Evolutionary conservation across 1,139 yeast genomes (phyloP), one percentile per base, ranked within the genome.

Genomic region (Blastobotrys malaysiensis): DNA sequence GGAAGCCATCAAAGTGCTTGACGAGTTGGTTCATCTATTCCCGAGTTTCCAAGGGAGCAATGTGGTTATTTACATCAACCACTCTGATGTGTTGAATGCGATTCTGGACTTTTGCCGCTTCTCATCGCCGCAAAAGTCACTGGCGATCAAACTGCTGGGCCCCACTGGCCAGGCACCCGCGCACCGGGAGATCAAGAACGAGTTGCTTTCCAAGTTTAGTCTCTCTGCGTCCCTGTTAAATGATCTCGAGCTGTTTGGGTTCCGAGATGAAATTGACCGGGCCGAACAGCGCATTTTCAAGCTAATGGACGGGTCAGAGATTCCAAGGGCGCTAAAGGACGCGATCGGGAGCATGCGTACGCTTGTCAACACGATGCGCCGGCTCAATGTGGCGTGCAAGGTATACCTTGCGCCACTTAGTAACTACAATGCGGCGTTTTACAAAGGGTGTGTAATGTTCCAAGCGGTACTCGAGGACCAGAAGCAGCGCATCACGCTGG

Each of bases 371-470:
- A 78, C 80, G 43, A 70, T 86, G 54, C 77, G 77, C 51, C 76
- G 78, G 27, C 73, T 91, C 54, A 89, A 87, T 0, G 80, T 89
- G 22, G 75, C 77, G 18, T 70, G 74, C 39, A 70, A 72, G 44
- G 69, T 84, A 20, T 76, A 75, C 43, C 65, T 84, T 26, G 77
- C 84, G 0, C 97, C 98, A 0, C 76, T 93, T 68, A 81, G 91
- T 63, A 89, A 88, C 63, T 88, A 88, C 69, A 89, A 89, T 63
- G 80, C 85, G 46, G 79, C 83, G 21, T 91, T 89, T 65, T 93
- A 90, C 66, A 74, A 77, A 39, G 83, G 83, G 21, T 96, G 96
- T 0, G 72, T 91, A 1, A 89, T 93, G 95, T 93, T 91, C 66
- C 96, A 89, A 64, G 90, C 87, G 0, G 80, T 89, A 0, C 80